A percentile compares a stretch with the other conserved stretches of the same genome.
Conservation (phyloP, 257 asterid genomes). For the Scutellaria galericulata region DNA sequence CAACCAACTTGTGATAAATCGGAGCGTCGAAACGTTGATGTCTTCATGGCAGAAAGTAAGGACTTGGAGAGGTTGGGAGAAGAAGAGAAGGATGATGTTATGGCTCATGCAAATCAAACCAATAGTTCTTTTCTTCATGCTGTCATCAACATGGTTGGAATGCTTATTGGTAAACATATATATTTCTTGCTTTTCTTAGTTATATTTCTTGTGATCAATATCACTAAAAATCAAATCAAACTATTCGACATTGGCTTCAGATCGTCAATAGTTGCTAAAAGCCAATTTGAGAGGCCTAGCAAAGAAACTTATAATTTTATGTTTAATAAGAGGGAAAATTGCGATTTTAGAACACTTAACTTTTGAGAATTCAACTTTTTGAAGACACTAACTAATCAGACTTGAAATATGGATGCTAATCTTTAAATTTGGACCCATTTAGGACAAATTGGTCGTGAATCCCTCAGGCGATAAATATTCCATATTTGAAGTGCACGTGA, state of each 20-base stretch:
- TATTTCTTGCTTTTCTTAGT: background rate
- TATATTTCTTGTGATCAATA: background rate
- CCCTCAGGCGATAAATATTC: no score
- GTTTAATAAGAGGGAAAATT: no score
- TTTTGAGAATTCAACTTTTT: no score
- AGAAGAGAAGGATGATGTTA: constrained; percentile 30
- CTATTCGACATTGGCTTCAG: background rate
- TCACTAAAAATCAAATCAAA: background rate
- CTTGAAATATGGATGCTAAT: no score
- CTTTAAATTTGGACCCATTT: no score
- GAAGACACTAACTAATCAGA: no score
- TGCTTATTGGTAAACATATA: constrained; percentile 61
- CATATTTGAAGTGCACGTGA: no score
- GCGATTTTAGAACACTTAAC: no score
- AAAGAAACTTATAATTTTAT: no score
- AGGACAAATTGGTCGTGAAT: no score
- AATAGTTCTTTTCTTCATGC: constrained; percentile 64
- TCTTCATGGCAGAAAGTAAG: constrained; percentile 26
- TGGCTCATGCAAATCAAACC: constrained; percentile 21
- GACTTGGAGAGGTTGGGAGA: constrained; percentile 52
- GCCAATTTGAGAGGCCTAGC: no score
- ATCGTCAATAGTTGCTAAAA: no score
- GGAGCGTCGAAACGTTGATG: background rate
- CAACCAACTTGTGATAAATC: constrained; percentile 1
- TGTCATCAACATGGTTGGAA: constrained; percentile 76